These are phyloP conservation scores for Podosphaera fusca DNA, from an alignment of 2,329 filamentous ascomycete genomes.

Conservation along the genomic window DNA sequence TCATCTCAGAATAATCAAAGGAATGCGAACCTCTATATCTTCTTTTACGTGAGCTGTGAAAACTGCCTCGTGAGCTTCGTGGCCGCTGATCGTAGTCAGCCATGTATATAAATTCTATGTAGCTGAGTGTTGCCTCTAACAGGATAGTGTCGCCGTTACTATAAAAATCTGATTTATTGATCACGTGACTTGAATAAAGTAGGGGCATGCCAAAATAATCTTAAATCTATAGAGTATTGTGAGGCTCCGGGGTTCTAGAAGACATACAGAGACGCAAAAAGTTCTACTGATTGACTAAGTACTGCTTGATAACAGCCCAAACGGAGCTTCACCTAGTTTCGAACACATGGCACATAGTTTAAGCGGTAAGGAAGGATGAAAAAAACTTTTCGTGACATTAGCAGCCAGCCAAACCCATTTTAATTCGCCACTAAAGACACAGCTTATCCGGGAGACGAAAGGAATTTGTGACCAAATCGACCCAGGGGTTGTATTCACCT, in stretches of 20 bases:
- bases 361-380: not conserved
- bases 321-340: not conserved
- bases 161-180: not conserved
- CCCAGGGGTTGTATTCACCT: slow-evolving; percentile 12
- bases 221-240: not conserved
- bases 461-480: slow-evolving; percentile 16
- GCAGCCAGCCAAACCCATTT: slow-evolving; percentile 15
- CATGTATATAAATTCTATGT: slow-evolving; percentile 17
- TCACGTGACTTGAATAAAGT: not conserved
- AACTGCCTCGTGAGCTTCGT: slow-evolving; percentile 18
- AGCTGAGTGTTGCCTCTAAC: no score
- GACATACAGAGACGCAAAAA: not conserved
- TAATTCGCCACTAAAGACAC: slow-evolving; percentile 12
- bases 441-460: slow-evolving; percentile 10
- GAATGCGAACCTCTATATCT: slow-evolving; percentile 47
- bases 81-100: slow-evolving; percentile 25
- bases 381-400: slow-evolving; percentile 12
- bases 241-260: not conserved
- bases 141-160: no score
- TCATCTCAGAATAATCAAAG: slow-evolving; percentile 1
- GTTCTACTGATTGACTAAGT: not conserved
- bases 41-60: slow-evolving; percentile 43
- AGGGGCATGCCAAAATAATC: not conserved
- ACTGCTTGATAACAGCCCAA: not conserved
- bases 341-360: not conserved